Evolutionary conservation across 441 rosid species (phyloP).

Genomic region (Rhodomyrtus psidioides): DNA sequence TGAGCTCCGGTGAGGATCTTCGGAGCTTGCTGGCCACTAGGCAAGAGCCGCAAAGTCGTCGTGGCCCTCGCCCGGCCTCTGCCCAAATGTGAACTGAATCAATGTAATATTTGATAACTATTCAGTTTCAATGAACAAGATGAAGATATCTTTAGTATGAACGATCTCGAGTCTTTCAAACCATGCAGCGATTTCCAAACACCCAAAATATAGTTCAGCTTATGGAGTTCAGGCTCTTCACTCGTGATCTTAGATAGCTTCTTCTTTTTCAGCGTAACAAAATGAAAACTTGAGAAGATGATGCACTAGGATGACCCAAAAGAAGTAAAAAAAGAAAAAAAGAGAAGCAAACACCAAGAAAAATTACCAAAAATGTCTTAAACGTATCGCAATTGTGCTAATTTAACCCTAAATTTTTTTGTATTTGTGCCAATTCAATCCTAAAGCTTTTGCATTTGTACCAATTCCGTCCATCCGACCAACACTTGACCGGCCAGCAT

Average conservation of each 20-base stretch:
- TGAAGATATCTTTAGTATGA: not conserved
- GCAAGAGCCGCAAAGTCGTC: too few species aligned
- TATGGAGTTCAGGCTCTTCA: not conserved
- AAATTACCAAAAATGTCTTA: too few species aligned
- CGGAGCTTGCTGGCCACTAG: too few species aligned
- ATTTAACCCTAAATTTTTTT: too few species aligned
- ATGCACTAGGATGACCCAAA: not conserved
- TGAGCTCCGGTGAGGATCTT: too few species aligned
- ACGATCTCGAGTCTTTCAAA: not conserved
- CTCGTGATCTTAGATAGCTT: not conserved
- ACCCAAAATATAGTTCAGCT: not conserved
- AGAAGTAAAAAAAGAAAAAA: not conserved
- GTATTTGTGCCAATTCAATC: too few species aligned
- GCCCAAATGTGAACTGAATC: too few species aligned
- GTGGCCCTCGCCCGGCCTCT: too few species aligned
- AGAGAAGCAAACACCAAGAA: not conserved
- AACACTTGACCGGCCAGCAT: too few species aligned
- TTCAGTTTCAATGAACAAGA: not conserved
- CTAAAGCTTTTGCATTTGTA: too few species aligned
- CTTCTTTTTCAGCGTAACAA: not conserved
- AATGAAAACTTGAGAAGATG: not conserved
- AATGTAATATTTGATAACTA: not conserved
- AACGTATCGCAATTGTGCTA: too few species aligned
- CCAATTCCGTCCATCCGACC: too few species aligned
- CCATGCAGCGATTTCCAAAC: not conserved